A percentile compares a stretch with the other conserved stretches of the same genome.
Evolutionary conservation across 2,329 filamentous ascomycete genomes (phyloP).

Genomic region (Purpureocillium takamizusanense): DNA sequence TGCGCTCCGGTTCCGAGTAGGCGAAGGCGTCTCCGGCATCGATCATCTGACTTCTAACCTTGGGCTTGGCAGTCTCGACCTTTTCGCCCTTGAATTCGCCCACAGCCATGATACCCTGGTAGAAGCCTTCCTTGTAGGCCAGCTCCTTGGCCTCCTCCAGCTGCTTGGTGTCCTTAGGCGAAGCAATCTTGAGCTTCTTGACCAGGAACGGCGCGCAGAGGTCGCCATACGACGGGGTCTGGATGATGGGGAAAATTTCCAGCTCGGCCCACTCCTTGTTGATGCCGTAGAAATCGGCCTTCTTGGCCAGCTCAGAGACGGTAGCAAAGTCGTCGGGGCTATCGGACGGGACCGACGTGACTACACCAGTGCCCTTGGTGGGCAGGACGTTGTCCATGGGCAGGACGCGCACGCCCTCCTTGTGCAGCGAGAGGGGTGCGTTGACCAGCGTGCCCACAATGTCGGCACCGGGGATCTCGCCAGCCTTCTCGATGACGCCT

Average conservation of each 20-base stretch:
- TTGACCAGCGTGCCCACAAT: slow-evolving; percentile 83
- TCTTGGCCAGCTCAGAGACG: slow-evolving; percentile 79
- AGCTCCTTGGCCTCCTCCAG: slow-evolving; percentile 91
- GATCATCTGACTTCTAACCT: slow-evolving; percentile 71
- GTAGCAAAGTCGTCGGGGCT: slow-evolving; percentile 91
- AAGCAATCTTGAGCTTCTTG: slow-evolving; percentile 91
- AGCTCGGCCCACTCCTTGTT: slow-evolving; percentile 93
- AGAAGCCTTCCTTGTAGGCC: slow-evolving; percentile 95
- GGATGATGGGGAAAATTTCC: slow-evolving; percentile 81
- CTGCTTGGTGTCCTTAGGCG: slow-evolving; percentile 84
- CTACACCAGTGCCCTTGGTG: slow-evolving; percentile 92
- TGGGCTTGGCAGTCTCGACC: slow-evolving; percentile 79
- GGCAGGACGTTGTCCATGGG: slow-evolving; percentile 93
- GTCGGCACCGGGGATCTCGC: slow-evolving; percentile 67
- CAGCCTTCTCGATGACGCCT: slow-evolving; percentile 64
- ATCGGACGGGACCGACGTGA: slow-evolving; percentile 92
- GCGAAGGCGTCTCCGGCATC: slow-evolving; percentile 73
- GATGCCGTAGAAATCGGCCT: slow-evolving; percentile 92
- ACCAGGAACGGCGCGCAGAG: slow-evolving; percentile 75
- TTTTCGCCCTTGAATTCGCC: slow-evolving; percentile 83
- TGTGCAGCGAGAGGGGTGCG: slow-evolving; percentile 81
- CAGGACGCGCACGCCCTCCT: slow-evolving; percentile 73
- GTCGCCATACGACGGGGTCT: slow-evolving; percentile 81
- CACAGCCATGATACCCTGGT: slow-evolving; percentile 82
- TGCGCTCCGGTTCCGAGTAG: slow-evolving; percentile 87